Evolutionary conservation across 2,329 filamentous ascomycete species (phyloP).

Genomic region (Aspergillus alliaceus): DNA sequence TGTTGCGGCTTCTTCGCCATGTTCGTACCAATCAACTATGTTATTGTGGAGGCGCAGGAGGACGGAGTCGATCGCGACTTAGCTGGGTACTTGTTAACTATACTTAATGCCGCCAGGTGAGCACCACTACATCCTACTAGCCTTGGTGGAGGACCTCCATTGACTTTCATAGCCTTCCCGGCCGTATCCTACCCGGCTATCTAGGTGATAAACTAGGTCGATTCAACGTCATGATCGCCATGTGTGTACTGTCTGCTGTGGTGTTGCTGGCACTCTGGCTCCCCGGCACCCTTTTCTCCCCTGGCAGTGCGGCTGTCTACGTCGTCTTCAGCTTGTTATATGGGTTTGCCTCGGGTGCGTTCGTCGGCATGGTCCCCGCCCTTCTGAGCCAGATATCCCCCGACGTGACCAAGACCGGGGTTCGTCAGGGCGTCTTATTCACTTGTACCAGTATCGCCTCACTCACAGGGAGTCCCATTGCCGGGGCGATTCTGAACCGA

Average conservation of each 20-base stretch:
- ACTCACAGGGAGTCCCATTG: constrained; percentile 67
- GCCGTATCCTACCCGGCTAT: constrained; percentile 56
- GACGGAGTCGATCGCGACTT: constrained; percentile 47
- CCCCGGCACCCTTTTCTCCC: constrained; percentile 29
- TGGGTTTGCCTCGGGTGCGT: constrained; percentile 67
- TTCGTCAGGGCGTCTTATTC: constrained; percentile 64
- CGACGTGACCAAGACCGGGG: constrained; percentile 66
- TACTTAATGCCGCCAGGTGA: neutral
- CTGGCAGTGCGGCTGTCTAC: constrained; percentile 53
- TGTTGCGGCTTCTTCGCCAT: constrained; percentile 63
- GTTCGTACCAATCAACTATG: constrained; percentile 57
- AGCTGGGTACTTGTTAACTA: neutral
- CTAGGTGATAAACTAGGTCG: constrained; percentile 52
- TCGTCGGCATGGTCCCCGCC: constrained; percentile 61
- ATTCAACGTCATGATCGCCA: constrained; percentile 31
- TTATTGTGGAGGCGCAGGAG: constrained; percentile 46
- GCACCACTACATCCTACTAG: neutral
- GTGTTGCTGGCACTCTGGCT: constrained; percentile 56
- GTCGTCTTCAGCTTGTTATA: constrained; percentile 65
- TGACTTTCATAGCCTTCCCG: constrained; percentile 46
- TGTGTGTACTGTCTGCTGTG: constrained; percentile 41
- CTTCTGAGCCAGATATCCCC: constrained; percentile 67
- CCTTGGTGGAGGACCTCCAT: neutral
- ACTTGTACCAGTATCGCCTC: constrained; percentile 62
- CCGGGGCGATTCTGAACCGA: constrained; percentile 57